Evolutionary conservation across 108 stramenopile genomes (phyloP), one percentile per base, ranked within the genome.

Genomic region (Conticribra weissflogii): DNA sequence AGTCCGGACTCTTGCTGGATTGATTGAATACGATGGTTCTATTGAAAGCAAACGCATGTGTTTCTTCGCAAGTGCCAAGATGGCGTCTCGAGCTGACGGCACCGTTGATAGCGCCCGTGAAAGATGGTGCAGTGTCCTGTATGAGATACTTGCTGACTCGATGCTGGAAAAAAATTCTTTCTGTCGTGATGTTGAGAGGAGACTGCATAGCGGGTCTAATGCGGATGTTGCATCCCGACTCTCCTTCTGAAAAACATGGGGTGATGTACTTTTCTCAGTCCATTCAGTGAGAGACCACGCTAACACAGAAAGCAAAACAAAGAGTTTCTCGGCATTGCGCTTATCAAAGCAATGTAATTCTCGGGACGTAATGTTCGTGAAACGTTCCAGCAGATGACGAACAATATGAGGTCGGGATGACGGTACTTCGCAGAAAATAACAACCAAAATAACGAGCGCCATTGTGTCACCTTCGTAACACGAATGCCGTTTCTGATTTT

Each of bases 341-440:
- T 47, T 50, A 52, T 18, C 31, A 50, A 2, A 22, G 48, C 48
- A n/a, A 33, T 69, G 19, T 32, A 8, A 29, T n/a, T 45, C n/a
- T 24, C 60, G 51, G 27, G 59, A 68, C n/a, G 54, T 52, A 3
- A 52, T 53, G 21, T 59, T 45, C 19, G 61, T 4, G 29, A 76
- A 55, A 16, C 74, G 60, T 19, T 76, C 54, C 46, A 66, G 68
- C 2, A 76, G 28, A 14, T 46, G 56, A 15, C 66, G 74, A 57
- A 76, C 59, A 56, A 76, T 68, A 54, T 63, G 66, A 23, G 54
- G 45, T 54, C 68, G 74, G 9, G 74, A 76, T 14, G 74, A 62
- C 14, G 74, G 74, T 16, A 76, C 67, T 34, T 76, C 74, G 21
- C 52, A 76, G 47, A 76, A 76, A 36, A 76, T 45, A 41, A 76